Evolutionary conservation across 768 basidiomycete genomes (phyloP).

Genomic region (Hygrocybe punicea): DNA sequence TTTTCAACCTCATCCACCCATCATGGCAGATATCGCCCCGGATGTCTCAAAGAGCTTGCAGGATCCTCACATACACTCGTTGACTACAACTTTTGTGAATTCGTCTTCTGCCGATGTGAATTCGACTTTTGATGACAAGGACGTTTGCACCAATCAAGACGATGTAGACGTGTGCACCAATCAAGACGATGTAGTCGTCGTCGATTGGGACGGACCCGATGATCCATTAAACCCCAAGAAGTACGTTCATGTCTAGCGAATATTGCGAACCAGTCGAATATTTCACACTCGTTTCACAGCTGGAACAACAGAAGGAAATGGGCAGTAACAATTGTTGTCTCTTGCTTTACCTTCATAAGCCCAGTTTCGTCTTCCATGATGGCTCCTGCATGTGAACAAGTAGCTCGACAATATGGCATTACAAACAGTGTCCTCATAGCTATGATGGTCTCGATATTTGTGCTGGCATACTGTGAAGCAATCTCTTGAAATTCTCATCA

Average conservation of each 20-base stretch:
- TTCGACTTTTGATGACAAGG: no score
- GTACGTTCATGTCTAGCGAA: conserved; percentile 45
- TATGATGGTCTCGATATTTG: conserved; percentile 55
- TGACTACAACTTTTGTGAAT: no score
- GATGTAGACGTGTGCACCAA: background rate
- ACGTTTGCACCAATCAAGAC: background rate
- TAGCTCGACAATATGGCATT: conserved; percentile 55
- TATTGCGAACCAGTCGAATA: background rate
- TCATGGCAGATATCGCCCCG: no score
- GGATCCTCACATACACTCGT: no score
- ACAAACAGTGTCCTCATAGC: conserved; percentile 47
- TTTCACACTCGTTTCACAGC: conserved; percentile 27
- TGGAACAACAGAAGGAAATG: conserved; percentile 61
- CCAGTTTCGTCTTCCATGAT: conserved; percentile 74
- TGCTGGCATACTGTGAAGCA: conserved; percentile 52
- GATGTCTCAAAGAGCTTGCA: no score
- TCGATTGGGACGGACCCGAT: conserved; percentile 63
- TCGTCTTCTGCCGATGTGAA: no score
- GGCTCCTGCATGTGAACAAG: conserved; percentile 55
- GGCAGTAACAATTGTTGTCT: conserved; percentile 62
- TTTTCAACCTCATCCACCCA: no score
- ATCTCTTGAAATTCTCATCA: background rate
- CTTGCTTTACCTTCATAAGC: conserved; percentile 63
- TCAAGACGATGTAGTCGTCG: conserved; percentile 31
- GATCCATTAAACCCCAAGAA: conserved; percentile 60